Evolutionary conservation across 108 stramenopile genomes (phyloP).

Genomic region (Conticribra guillardii): DNA sequence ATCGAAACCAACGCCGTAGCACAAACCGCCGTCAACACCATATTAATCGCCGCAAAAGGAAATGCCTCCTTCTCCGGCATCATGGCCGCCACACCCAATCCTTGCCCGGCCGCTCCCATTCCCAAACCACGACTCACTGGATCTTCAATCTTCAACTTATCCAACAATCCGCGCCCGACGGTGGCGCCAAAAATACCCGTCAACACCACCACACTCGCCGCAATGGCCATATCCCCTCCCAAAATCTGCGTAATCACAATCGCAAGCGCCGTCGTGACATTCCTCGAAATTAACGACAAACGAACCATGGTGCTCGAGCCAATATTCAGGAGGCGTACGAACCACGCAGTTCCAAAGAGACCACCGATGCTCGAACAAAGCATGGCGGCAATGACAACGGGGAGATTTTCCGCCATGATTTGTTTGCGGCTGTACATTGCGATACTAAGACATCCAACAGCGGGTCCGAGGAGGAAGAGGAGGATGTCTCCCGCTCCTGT

Average conservation of each 20-base stretch:
- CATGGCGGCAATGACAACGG: conserved; percentile 40
- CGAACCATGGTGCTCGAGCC: conserved; percentile 39
- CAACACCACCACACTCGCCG: conserved; percentile 51
- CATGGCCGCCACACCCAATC: conserved; percentile 57
- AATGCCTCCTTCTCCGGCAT: conserved; percentile 63
- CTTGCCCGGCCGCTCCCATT: conserved; percentile 60
- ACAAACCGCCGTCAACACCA: conserved; percentile 58
- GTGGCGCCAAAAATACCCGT: conserved; percentile 63
- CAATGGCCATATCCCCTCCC: conserved; percentile 56
- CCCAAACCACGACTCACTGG: conserved; percentile 59
- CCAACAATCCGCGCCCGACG: conserved; percentile 42
- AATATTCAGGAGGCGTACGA: conserved; percentile 44
- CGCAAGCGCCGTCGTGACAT: conserved; percentile 56
- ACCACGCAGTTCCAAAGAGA: conserved; percentile 57
- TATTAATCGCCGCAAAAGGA: conserved; percentile 60
- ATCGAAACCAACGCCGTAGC: conserved; percentile 53
- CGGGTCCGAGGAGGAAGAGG: conserved; percentile 66
- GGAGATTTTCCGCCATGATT: conserved; percentile 51
- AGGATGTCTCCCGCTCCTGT: conserved; percentile 65
- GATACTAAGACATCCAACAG: conserved; percentile 53
- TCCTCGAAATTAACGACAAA: conserved; percentile 47
- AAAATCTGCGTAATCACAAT: conserved; percentile 56
- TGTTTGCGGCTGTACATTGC: conserved; percentile 59
- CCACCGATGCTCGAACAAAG: conserved; percentile 47
- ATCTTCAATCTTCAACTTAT: conserved; percentile 44